Base-by-base conservation (phyloP, 805 yeast genomes). In the Priceomyces medius region DNA sequence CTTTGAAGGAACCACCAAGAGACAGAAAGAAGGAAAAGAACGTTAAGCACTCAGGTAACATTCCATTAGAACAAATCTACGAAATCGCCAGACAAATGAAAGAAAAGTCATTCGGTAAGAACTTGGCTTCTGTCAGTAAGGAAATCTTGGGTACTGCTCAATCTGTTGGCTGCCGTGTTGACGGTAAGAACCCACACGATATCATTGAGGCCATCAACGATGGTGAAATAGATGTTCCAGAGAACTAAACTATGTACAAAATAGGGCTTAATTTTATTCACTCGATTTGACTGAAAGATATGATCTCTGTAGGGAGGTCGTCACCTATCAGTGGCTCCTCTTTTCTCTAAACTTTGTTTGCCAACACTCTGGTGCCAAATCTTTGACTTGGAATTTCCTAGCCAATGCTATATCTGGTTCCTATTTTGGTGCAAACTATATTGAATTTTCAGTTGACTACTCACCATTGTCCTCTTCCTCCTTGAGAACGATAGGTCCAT, bases 21-120 rank as follows among this genome's bases (percentile, higher is more conserved):
- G 99, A 93, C 85, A 85, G 97, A 82, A 93, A 93, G 95, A 93
- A 93, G 95, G 98, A 93, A 73, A 93, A 93, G 93, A 91, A 93
- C 81, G 87, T 93, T 76, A 89, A 90, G 83, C 99, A 93, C 88
- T 83, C 83, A 73, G 99, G 99, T 81, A 93, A 91, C 91, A 82
- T 93, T 67, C 88, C 96, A 66, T 81, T 93, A 66, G 95, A 89
- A 66, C 97, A 91, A 78, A 87, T 93, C 77, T 80, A 80, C 74
- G 96, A 89, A 73, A 86, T 93, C 69, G 98, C 99, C 65, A 90
- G 97, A 79, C 84, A 84, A 70, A 91, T 93, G 98, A 84, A 80
- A 74, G 88, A 85, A 73, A 93, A 93, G 81, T 89, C 97, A 53
- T 88, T 93, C 75, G 97, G 99, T 81, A 91, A 89, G 87, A 87